Base-by-base conservation (phyloP, 768 basidiomycete species). In the Sarcomyxa edulis region DNA sequence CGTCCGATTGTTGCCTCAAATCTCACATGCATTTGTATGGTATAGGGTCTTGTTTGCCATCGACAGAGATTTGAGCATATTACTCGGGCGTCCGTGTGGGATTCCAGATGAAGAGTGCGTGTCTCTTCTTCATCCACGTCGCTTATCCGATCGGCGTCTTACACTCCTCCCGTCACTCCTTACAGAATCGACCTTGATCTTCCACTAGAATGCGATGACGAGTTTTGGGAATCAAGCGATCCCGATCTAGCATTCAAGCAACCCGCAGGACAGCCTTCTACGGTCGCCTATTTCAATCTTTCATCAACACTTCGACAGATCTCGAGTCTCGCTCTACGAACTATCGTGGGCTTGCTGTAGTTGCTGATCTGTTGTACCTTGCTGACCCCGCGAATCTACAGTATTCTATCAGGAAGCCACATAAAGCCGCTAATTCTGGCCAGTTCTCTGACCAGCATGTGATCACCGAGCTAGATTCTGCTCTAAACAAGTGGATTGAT, bases 131-230 rank as follows among this genome's bases (percentile, higher is more conserved):
- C 14, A 7, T 40, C 27, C 14, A 34, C 12, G 3, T 5, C 10
- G 10, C 18, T n/a, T 14, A 14, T n/a, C 39, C n/a, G n/a, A n/a
- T n/a, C n/a, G n/a, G n/a, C n/a, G n/a, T n/a, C n/a, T n/a, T n/a
- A n/a, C n/a, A n/a, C 39, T 7, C 15, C 7, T 19, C n/a, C n/a
- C n/a, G n/a, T n/a, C n/a, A n/a, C n/a, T n/a, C 18, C 23, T 4
- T 10, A 28, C 29, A 81, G 81, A 45, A 76, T 74, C 40, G 80
- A 84, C 38, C 62, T 75, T 12, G 79, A 78, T 16, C 64, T 71
- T 9, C 80, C 81, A 1, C 47, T 73, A 1, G 78, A 80, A 10
- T 75, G 78, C 14, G 82, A 84, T 39, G 83, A 84, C 49, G 78
- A 83, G 34, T 81, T 73, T 42, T 83, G 80, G 79, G 67, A 67